These are phyloP conservation scores for Astraeus odoratus DNA, from an alignment of 768 basidiomycete species.

Conservation along the genomic window DNA sequence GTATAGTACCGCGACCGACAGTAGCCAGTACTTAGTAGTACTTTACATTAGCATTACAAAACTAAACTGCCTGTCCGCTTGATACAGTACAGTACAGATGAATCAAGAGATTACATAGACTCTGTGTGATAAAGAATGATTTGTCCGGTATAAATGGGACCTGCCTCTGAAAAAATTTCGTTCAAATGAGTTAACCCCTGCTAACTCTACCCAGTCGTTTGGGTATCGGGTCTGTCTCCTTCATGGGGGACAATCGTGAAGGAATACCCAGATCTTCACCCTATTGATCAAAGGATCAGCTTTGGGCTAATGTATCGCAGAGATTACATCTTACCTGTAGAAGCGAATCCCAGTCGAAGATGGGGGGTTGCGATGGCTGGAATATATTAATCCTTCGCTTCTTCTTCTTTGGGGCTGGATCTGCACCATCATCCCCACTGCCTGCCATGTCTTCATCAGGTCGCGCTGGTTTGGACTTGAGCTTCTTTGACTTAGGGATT, in stretches of 20 bases:
- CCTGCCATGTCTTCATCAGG: constrained; percentile 14
- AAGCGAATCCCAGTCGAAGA: constrained; percentile 41
- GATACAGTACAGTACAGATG: too few species aligned
- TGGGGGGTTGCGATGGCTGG: constrained; percentile 31
- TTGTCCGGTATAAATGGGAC: too few species aligned
- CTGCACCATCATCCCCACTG: constrained; percentile 12
- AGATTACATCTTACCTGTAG: constrained; percentile 28
- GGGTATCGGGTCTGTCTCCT: constrained; percentile 45
- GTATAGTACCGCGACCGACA: too few species aligned
- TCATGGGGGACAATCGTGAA: constrained; percentile 59
- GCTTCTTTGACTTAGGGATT: constrained; percentile 12
- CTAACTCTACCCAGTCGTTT: constrained; percentile 30
- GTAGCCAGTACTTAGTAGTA: too few species aligned
- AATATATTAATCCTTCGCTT: constrained; percentile 68
- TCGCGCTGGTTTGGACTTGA: constrained; percentile 12
- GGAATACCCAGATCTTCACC: constrained; percentile 54
- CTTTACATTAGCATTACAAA: too few species aligned
- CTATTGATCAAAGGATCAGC: constrained; percentile 3
- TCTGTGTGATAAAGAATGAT: too few species aligned
- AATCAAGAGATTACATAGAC: too few species aligned
- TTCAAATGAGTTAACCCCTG: constrained; percentile 13
- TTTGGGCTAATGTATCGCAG: constrained; percentile 1
- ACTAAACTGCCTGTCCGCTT: too few species aligned
- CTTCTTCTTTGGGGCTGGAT: constrained; percentile 48
- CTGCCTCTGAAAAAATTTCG: too few species aligned